These are phyloP conservation scores for Samsoniella hepiali DNA, from an alignment of 2,329 filamentous ascomycete genomes.

Conservation along the genomic window DNA sequence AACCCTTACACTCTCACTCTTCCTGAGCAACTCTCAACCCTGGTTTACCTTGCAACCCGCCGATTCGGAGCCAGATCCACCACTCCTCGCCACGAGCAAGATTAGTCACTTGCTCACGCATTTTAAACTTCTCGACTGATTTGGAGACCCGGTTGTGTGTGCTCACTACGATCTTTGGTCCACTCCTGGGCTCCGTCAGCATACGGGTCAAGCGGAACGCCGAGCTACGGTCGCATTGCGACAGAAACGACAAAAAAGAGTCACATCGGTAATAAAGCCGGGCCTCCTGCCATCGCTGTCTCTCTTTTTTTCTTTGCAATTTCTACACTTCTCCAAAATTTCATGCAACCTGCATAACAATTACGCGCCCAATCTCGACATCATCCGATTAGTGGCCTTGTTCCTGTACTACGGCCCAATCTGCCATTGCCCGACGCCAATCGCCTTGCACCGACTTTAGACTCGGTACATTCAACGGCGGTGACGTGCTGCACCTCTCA, in stretches of 20 bases:
- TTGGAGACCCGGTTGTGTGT: constrained; percentile 12
- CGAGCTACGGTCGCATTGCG: constrained; percentile 16
- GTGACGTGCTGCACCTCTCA: constrained; percentile 4
- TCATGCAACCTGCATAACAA: constrained; percentile 7
- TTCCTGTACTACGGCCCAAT: constrained; percentile 17
- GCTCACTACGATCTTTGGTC: constrained; percentile 15
- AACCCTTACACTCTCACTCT: neutral
- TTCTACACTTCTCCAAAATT: constrained; percentile 4
- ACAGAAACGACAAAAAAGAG: constrained; percentile 8
- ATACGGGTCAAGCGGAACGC: constrained; percentile 15
- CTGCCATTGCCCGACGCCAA: constrained; percentile 14
- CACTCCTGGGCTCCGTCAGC: constrained; percentile 8
- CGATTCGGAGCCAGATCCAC: constrained; percentile 19
- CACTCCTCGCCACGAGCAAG: constrained; percentile 7
- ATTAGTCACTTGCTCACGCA: constrained; percentile 19
- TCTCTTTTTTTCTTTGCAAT: constrained; percentile 1
- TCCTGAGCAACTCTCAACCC: neutral
- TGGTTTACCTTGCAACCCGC: constrained; percentile 2
- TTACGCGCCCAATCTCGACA: constrained; percentile 1
- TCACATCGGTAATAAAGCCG: constrained; percentile 16
- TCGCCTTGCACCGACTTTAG: neutral
- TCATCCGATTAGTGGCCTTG: constrained; percentile 1
- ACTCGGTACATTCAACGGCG: constrained; percentile 9
- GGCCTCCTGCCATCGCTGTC: neutral
- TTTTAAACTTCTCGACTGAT: constrained; percentile 13